Evolutionary conservation across 1,284 basidiomycete species (phyloP).

Genomic region (Irpex rosettiformis): DNA sequence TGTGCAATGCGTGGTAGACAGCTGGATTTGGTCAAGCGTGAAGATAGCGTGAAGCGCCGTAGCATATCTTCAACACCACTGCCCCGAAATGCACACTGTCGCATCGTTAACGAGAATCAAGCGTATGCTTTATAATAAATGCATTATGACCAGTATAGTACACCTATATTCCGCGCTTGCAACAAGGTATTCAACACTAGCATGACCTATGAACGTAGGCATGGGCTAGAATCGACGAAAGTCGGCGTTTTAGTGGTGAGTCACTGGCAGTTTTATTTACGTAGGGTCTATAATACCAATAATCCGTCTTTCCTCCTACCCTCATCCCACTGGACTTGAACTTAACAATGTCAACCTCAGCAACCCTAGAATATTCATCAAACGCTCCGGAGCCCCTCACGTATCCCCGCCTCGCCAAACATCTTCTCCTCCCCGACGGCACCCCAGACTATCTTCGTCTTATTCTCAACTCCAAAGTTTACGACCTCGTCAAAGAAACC

Average conservation of each 20-base stretch:
- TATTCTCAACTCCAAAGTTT: conserved; percentile 92
- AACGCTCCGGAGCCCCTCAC: conserved; percentile 57
- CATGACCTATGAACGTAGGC: too few species aligned
- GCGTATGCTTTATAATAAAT: too few species aligned
- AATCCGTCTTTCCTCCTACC: background rate
- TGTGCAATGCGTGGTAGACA: background rate
- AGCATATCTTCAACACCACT: too few species aligned
- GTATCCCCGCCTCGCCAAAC: conserved; percentile 66
- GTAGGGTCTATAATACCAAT: background rate
- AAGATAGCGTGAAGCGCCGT: too few species aligned
- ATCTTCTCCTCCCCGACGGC: conserved; percentile 64
- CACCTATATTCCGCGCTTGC: too few species aligned
- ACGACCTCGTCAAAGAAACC: conserved; percentile 91
- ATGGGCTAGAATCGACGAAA: too few species aligned
- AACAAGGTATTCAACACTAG: too few species aligned
- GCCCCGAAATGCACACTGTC: too few species aligned
- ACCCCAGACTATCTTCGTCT: conserved; percentile 93
- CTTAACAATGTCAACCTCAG: conserved; percentile 34
- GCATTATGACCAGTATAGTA: too few species aligned
- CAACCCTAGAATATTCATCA: conserved; percentile 67
- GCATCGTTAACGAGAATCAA: too few species aligned
- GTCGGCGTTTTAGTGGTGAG: conserved; percentile 8
- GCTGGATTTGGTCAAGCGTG: background rate
- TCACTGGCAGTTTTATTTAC: conserved; percentile 1
- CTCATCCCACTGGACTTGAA: conserved; percentile 2